Percentiles rank a stretch among this genome's conserved stretches.
phyloP scores from a whole-genome alignment of 2,329 filamentous ascomycete species.

The Botrytis cinerea region DNA sequence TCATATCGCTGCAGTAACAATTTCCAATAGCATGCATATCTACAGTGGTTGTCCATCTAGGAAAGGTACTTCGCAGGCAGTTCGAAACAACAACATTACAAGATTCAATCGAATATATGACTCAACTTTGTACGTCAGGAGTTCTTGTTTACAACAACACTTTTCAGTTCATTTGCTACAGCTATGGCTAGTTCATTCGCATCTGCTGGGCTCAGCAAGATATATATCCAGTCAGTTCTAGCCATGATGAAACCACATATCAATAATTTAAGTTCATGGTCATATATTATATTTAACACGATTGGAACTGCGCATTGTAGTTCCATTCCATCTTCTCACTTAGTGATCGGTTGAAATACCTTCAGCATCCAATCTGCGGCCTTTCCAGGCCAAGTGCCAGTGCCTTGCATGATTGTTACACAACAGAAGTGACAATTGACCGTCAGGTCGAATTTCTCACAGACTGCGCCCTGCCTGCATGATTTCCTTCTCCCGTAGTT shows the following conservation, averaged over 20 bases:
- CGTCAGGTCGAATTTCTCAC: slow-evolving; percentile 1
- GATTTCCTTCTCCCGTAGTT: background rate
- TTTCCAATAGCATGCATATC: slow-evolving; percentile 1
- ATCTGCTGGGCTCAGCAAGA: background rate
- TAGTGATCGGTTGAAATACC: background rate
- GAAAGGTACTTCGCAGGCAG: background rate
- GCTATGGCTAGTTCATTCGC: background rate
- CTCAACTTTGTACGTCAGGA: background rate
- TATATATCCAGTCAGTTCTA: background rate
- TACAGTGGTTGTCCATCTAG: background rate
- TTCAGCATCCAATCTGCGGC: background rate
- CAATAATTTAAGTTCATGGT: background rate
- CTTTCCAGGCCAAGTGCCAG: background rate
- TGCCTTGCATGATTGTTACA: slow-evolving; percentile 20
- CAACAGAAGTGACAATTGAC: slow-evolving; percentile 14
- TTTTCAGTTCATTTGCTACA: background rate
- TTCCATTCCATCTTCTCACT: background rate
- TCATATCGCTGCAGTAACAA: slow-evolving; percentile 5
- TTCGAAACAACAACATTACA: background rate
- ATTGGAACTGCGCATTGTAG: background rate
- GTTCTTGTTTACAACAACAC: background rate
- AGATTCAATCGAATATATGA: background rate
- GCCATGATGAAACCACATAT: background rate
- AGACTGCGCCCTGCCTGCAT: slow-evolving; percentile 12
- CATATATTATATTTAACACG: background rate